Conservation (phyloP, 2,329 filamentous ascomycete species). For the Aureobasidium melanogenum region DNA sequence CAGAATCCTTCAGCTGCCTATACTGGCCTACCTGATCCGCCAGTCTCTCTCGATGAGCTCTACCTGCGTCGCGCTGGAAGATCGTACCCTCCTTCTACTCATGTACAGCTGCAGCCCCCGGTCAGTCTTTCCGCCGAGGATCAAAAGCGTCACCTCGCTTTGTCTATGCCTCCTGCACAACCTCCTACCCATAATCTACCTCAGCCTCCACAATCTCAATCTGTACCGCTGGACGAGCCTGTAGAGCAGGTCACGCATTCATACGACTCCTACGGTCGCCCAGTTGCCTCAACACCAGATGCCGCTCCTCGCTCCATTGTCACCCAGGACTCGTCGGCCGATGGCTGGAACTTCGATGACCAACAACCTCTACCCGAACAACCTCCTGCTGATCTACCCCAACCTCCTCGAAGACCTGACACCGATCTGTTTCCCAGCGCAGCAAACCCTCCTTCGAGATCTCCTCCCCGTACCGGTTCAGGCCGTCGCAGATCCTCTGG, state of each 20-base stretch:
- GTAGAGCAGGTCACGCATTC: slow-evolving; percentile 50
- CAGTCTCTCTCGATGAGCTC: slow-evolving; percentile 50
- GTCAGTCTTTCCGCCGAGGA: slow-evolving; percentile 32
- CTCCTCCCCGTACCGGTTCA: slow-evolving; percentile 59
- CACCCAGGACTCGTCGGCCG: slow-evolving; percentile 42
- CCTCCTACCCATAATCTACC: slow-evolving; percentile 24
- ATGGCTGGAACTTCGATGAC: slow-evolving; percentile 93
- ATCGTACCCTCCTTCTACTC: slow-evolving; percentile 26
- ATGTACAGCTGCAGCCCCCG: slow-evolving; percentile 23
- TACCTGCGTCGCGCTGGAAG: slow-evolving; percentile 50
- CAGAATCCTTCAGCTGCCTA: slow-evolving; percentile 24
- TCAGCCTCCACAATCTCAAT: slow-evolving; percentile 17
- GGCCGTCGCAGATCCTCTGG: slow-evolving; percentile 72
- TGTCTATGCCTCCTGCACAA: slow-evolving; percentile 22
- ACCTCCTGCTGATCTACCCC: slow-evolving; percentile 41
- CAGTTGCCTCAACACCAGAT: slow-evolving; percentile 38
- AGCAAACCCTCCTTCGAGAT: slow-evolving; percentile 68
- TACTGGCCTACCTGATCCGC: slow-evolving; percentile 38
- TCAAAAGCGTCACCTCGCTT: slow-evolving; percentile 51
- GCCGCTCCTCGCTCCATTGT: slow-evolving; percentile 30
- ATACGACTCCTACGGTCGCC: slow-evolving; percentile 50
- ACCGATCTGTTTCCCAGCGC: slow-evolving; percentile 81
- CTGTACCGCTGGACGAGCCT: slow-evolving; percentile 43
- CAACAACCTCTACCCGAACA: slow-evolving; percentile 50
- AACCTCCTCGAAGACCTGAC: slow-evolving; percentile 62